Base-by-base conservation (phyloP, 176 grass and related monocot genomes). In the Zea luxurians region DNA sequence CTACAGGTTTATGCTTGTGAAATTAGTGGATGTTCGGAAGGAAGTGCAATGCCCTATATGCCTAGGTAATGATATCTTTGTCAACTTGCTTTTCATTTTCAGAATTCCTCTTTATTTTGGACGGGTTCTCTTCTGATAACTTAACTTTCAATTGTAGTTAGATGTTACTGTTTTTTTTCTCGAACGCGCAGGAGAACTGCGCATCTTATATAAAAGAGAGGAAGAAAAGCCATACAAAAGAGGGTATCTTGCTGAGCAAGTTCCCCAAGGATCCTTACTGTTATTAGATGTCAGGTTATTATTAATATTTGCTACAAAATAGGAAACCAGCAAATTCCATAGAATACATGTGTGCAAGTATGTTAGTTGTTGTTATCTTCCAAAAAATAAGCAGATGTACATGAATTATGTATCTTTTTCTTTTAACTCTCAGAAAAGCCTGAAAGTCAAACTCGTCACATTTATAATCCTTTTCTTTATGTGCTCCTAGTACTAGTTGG, bases 31-130 rank as follows among this genome's bases (percentile, higher is more conserved):
- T 66, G 77, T 92, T 68, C 83, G 86, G 47, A 86, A 86, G 81
- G 86, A 86, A 81, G 90, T 92, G 66, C 90, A 89, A 38, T 92
- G 90, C 80, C 86, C 90, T 68, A 89, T 92, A 82, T 92, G 90
- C 83, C 86, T 92, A 84, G 90, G 90, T 92, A 81, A 64, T 20
- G 3, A 81, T 73, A 40, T 70, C 57, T 71, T 48, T 71, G 12
- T 62, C 41, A 60, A 62, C 16, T 77, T 81, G 37, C 20, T 61
- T 76, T 76, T 80, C 49, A 86, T 15, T 64, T 66, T 80, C 12
- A 65, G 49, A 71, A 9, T 71, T 47, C 70, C 1, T 67, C 48
- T 73, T 66, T 79, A 61, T 9, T 67, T 42, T 80, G 18, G 46
- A 59, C 18, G 55, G 20, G 71, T 66, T 78, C 36, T 80, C 59